Conservation (phyloP, 2,329 filamentous ascomycete species). For the Calycina marina region DNA sequence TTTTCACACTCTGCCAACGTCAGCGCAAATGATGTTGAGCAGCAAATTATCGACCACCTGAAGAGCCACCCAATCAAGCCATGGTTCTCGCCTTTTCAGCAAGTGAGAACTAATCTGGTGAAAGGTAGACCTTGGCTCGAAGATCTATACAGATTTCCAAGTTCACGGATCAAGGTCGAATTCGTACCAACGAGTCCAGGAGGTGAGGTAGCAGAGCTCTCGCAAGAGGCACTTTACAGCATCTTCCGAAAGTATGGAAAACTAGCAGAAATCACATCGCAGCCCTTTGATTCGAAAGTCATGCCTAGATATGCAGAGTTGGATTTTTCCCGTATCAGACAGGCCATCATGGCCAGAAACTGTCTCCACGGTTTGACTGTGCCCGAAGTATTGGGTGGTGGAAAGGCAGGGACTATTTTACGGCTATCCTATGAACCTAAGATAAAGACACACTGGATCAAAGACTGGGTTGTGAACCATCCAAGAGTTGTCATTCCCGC, state of each 20-base stretch:
- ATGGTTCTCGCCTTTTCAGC: conserved; percentile 76
- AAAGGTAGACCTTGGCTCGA: conserved; percentile 85
- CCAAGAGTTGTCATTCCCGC: conserved; percentile 78
- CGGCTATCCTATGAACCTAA: conserved; percentile 74
- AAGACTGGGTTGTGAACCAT: conserved; percentile 77
- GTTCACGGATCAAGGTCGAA: conserved; percentile 62
- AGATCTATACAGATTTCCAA: conserved; percentile 74
- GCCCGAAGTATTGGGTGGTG: conserved; percentile 53
- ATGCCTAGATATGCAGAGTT: conserved; percentile 67
- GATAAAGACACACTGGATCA: conserved; percentile 62
- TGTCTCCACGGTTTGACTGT: conserved; percentile 80
- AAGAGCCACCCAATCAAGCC: conserved; percentile 60
- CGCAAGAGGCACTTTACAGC: conserved; percentile 74
- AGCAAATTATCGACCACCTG: conserved; percentile 45
- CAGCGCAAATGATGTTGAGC: conserved; percentile 40
- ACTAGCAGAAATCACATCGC: conserved; percentile 68
- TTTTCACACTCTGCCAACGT: conserved; percentile 40
- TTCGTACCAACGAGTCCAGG: conserved; percentile 64
- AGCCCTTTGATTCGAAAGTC: conserved; percentile 76
- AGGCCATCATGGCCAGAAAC: conserved; percentile 21
- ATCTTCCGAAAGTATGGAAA: conserved; percentile 86
- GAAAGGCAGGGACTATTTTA: conserved; percentile 60
- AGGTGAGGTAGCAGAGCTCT: conserved; percentile 59
- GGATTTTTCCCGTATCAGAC: conserved; percentile 50
- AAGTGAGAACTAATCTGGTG: conserved; percentile 59